Conservation (phyloP, 2,329 filamentous ascomycete genomes). For the Aspergillus spinulosporus region DNA sequence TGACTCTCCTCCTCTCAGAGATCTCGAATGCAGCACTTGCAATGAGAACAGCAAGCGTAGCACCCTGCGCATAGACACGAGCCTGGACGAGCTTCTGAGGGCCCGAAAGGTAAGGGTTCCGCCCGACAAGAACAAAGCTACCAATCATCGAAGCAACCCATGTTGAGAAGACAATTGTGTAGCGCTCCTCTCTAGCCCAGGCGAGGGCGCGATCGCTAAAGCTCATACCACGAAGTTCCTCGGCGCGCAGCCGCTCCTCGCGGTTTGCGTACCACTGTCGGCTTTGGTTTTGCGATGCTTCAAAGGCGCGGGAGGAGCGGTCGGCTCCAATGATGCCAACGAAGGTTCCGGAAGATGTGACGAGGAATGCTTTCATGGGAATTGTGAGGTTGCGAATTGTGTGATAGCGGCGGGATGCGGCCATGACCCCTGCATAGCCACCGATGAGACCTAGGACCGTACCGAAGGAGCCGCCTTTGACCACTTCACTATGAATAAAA, state of each 20-base stretch:
- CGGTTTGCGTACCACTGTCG: conserved; percentile 64
- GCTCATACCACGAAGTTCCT: conserved; percentile 58
- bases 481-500: conserved; percentile 57
- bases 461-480: conserved; percentile 77
- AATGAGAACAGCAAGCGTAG: conserved; percentile 81
- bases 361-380: conserved; percentile 87
- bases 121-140: conserved; percentile 72
- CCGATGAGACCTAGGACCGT: conserved; percentile 66
- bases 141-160: conserved; percentile 81
- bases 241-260: conserved; percentile 57
- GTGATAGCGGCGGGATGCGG: conserved; percentile 69
- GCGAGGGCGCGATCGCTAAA: conserved; percentile 62
- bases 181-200: conserved; percentile 79
- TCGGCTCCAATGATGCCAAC: conserved; percentile 87
- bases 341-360: conserved; percentile 80
- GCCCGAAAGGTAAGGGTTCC: conserved; percentile 71
- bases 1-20: conserved; percentile 72
- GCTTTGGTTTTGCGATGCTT: conserved; percentile 67
- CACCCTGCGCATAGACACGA: conserved; percentile 87
- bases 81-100: conserved; percentile 91
- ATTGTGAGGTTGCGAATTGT: conserved; percentile 79
- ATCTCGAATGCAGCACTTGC: conserved; percentile 81
- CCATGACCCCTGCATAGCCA: conserved; percentile 67
- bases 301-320: conserved; percentile 68
- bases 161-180: conserved; percentile 77